A percentile compares a stretch with the other conserved stretches of the same genome.
Evolutionary conservation across 441 rosid genomes (phyloP).

Genomic region (Aleurites moluccanus): DNA sequence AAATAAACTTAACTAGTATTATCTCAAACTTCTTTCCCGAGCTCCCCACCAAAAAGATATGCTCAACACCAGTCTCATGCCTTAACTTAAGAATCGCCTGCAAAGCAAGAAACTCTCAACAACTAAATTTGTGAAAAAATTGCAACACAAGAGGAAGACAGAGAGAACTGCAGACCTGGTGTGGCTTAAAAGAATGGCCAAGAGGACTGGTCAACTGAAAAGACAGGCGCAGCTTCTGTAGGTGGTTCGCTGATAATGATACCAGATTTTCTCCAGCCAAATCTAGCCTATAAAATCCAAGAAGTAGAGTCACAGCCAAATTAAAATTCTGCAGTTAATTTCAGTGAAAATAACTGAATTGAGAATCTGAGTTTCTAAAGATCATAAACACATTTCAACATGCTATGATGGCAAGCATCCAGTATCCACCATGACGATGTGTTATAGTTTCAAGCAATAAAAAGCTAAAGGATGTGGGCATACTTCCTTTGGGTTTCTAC

Average conservation of each 20-base stretch:
- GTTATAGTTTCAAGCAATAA: not conserved
- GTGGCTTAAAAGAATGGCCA: conserved; percentile 80
- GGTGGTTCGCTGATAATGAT: conserved; percentile 89
- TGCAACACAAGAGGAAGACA: conserved; percentile 13
- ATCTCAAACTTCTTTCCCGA: conserved; percentile 75
- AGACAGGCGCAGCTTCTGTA: conserved; percentile 79
- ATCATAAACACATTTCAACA: not conserved
- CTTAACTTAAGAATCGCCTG: conserved; percentile 91
- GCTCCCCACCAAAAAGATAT: conserved; percentile 70
- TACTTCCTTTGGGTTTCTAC: conserved; percentile 74
- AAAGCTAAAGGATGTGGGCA: conserved; percentile 17
- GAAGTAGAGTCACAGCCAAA: conserved; percentile 17
- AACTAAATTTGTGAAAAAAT: conserved; percentile 4
- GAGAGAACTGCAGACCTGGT: conserved; percentile 58
- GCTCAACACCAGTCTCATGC: conserved; percentile 84
- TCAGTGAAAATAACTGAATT: not conserved
- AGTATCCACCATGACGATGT: too few relatives aligned
- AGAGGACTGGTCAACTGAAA: conserved; percentile 66
- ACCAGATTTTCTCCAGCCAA: conserved; percentile 55
- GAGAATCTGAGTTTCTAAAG: not conserved
- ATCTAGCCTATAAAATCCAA: conserved; percentile 56
- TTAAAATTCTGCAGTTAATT: conserved; percentile 5
- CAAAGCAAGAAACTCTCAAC: conserved; percentile 37
- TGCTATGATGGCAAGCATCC: not conserved
- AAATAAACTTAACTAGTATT: conserved; percentile 62